Evolutionary conservation across 2,329 filamentous ascomycete genomes (phyloP), one percentile per base, ranked within the genome.

Genomic region (Chaetomiaceae sp.): DNA sequence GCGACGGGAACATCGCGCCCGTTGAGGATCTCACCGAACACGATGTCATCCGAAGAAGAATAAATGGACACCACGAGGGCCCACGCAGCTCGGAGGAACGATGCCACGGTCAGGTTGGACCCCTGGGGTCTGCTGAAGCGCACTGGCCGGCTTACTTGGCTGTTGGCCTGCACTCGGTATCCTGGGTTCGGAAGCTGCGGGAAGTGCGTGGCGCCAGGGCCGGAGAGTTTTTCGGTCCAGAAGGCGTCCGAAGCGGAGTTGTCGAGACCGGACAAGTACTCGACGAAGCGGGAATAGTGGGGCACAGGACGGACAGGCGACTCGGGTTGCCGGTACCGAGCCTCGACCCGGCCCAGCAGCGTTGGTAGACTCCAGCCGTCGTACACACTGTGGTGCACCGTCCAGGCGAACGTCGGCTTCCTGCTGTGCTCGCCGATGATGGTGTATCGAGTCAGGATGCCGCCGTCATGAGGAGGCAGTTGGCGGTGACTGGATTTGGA

Each of bases 311-410:
- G 14, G 7, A 54, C 11, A 12, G 48, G 6, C 4, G 39, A 15
- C 34, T 56, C 43, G 1, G 49, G 37, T 3, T 42, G 33, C 7
- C 43, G 51, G 22, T 63, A 64, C 22, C 52, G 45, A 1, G 22
- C 52, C 36, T 64, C 58, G n/a, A 64, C 61, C 3, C 59, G 56
- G 22, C 27, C 17, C 6, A 63, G 53, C 6, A 64, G 33, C 4
- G 55, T 56, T 31, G 61, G 53, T 39, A 62, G 34, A 43, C 60
- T 63, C 57, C 60, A 63, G 17, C 61, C 63, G 37, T 64, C 63
- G 36, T 64, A 64, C 4, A 63, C 7, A 0, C 58, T 57, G 48
- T 64, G 63, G 33, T 64, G 63, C 1, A 56, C 54, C 0, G 61
- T 61, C 59, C 58, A 62, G 6, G 54, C 46, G 33, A 64, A 62